A percentile compares a stretch with the other conserved stretches of the same genome.
These are phyloP conservation scores for Leucaena leucocephala DNA, from an alignment of 306 rosid species.

Conservation along the genomic window DNA sequence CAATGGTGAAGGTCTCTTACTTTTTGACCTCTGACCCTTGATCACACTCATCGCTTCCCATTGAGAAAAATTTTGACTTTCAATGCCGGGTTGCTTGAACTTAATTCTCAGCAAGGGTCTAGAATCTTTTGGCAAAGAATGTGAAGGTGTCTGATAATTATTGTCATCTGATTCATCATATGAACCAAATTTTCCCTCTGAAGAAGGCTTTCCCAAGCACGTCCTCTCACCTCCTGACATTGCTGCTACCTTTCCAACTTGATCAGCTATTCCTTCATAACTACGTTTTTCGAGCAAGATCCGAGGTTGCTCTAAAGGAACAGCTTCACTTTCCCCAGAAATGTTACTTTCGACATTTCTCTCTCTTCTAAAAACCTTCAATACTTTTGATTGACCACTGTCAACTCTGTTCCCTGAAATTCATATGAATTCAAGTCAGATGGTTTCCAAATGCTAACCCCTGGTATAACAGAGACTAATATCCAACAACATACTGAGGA, in stretches of 20 bases:
- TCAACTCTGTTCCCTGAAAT: conserved; percentile 56
- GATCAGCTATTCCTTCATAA: conserved; percentile 45
- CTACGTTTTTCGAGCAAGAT: conserved; percentile 46
- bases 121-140: conserved; percentile 69
- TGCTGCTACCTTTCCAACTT: conserved; percentile 41
- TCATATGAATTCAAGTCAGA: conserved; percentile 30
- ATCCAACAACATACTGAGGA: too few species aligned
- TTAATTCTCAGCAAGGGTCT: conserved; percentile 77
- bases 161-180: conserved; percentile 48
- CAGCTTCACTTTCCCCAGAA: conserved; percentile 51
- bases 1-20: conserved; percentile 81
- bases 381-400: conserved; percentile 54
- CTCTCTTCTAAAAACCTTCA: conserved; percentile 66
- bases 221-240: conserved; percentile 53
- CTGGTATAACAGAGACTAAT: too few species aligned
- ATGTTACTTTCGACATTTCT: conserved; percentile 53
- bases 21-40: conserved; percentile 91
- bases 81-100: conserved; percentile 68
- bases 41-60: conserved; percentile 67
- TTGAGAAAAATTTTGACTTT: conserved; percentile 59
- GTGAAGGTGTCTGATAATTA: conserved; percentile 47
- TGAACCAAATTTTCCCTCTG: conserved; percentile 52
- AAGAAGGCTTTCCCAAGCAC: conserved; percentile 50
- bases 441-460: too few species aligned
- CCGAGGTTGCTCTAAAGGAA: conserved; percentile 42